Percentiles rank a stretch among this genome's conserved stretches.
Evolutionary conservation across 164 flowering plant species (phyloP).

Genomic region (Berberis thunbergii): DNA sequence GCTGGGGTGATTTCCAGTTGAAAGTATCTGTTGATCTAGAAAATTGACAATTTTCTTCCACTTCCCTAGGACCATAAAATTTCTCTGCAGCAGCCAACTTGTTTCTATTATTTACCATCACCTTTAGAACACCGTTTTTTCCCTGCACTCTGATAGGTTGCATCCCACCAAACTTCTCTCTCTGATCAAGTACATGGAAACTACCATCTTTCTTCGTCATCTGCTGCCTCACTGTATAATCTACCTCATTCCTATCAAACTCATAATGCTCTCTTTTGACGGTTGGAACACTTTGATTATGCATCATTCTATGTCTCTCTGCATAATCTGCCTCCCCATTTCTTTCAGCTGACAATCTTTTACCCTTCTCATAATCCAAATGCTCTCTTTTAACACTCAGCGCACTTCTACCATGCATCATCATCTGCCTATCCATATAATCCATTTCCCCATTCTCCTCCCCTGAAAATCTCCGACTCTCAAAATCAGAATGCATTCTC

Average conservation of each 20-base stretch:
- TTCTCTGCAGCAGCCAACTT: constrained; percentile 23
- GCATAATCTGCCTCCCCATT: constrained; percentile 14
- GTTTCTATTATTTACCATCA: constrained; percentile 52
- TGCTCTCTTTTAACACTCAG: constrained; percentile 31
- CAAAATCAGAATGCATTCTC: constrained; percentile 27
- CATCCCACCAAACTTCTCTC: constrained; percentile 25
- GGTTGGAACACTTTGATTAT: constrained; percentile 17
- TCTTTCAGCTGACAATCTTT: constrained; percentile 9
- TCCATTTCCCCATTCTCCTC: constrained; percentile 17
- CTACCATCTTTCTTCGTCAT: constrained; percentile 20
- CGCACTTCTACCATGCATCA: constrained; percentile 19
- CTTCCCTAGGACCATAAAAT: constrained; percentile 15
- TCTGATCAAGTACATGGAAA: constrained; percentile 17
- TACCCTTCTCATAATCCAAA: constrained; percentile 17
- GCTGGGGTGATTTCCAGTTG: constrained; percentile 10
- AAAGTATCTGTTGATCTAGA: constrained; percentile 18
- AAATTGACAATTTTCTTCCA: constrained; percentile 18
- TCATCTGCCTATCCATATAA: constrained; percentile 19
- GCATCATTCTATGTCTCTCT: constrained; percentile 16
- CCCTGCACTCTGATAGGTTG: constrained; percentile 59
- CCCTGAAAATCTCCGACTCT: constrained; percentile 11
- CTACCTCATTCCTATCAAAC: constrained; percentile 18
- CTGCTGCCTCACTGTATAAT: constrained; percentile 18
- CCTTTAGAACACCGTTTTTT: constrained; percentile 76
- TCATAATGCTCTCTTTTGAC: constrained; percentile 29